A percentile compares a stretch with the other conserved stretches of the same genome.
phyloP scores from a whole-genome alignment of 805 yeast genomes.

The Saccharomycopsis oosterbeekiorum region DNA sequence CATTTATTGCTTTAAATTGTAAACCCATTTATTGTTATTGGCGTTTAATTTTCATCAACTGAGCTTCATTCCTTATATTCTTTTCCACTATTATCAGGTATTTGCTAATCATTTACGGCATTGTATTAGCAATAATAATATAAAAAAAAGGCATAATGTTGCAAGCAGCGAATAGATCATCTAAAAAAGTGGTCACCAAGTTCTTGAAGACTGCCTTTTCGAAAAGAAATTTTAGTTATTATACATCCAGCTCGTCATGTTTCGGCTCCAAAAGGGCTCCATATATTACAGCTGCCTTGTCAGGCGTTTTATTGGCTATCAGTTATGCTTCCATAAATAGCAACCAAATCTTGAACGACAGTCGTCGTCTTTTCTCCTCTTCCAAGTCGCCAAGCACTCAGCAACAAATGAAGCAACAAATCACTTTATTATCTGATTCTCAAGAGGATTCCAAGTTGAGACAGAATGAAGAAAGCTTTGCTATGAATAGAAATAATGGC shows the following conservation, averaged over 20 bases:
- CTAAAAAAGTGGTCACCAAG: background rate
- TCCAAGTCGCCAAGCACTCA: conserved; percentile 19
- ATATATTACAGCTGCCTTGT: conserved; percentile 19
- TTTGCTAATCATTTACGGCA: no score
- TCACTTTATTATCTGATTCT: conserved; percentile 50
- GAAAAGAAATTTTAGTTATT: background rate
- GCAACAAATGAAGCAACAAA: conserved; percentile 38
- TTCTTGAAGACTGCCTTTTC: background rate
- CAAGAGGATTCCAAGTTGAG: conserved; percentile 64
- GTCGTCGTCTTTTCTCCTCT: conserved; percentile 18
- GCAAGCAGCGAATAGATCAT: background rate
- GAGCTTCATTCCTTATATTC: no score
- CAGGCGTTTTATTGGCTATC: conserved; percentile 24
- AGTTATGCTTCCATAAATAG: conserved; percentile 23
- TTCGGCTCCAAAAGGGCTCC: background rate
- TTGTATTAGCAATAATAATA: no score
- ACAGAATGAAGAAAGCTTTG: conserved; percentile 68
- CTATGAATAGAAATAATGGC: conserved; percentile 78
- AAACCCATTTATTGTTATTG: no score
- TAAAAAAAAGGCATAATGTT: background rate
- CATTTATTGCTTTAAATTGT: no score
- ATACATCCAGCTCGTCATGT: background rate
- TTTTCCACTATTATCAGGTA: no score
- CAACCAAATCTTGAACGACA: conserved; percentile 20
- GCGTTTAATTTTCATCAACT: no score